These are phyloP conservation scores for Ampelocalamus luodianensis DNA, from an alignment of 176 grass and related monocot genomes.

Conservation along the genomic window DNA sequence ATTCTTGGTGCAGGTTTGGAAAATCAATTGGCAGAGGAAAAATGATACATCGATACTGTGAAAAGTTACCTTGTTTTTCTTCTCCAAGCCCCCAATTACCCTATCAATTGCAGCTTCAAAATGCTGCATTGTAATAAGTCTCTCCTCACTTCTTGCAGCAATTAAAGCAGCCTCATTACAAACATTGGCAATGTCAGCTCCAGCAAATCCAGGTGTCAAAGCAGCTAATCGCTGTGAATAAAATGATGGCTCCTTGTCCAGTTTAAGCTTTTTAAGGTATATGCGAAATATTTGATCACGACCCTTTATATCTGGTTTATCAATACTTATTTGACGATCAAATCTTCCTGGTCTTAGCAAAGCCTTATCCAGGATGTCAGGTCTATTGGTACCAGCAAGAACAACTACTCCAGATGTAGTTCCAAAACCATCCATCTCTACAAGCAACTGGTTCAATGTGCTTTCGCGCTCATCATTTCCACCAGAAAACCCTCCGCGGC, in stretches of 20 bases:
- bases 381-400: conserved; percentile 93
- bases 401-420: conserved; percentile 84
- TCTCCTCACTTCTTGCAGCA: conserved; percentile 70
- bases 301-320: conserved; percentile 91
- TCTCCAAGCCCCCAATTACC: conserved; percentile 90
- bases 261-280: conserved; percentile 90
- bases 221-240: conserved; percentile 96
- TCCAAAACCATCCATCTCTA: conserved; percentile 99
- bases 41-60: not conserved
- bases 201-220: conserved; percentile 91
- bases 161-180: conserved; percentile 93
- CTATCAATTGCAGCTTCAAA: conserved; percentile 93
- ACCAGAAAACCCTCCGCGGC: conserved; percentile 68
- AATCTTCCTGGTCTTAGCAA: conserved; percentile 93
- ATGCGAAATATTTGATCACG: conserved; percentile 91
- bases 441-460: conserved; percentile 89
- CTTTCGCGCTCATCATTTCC: conserved; percentile 80
- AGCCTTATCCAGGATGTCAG: conserved; percentile 93
- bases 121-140: conserved; percentile 73
- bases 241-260: conserved; percentile 80
- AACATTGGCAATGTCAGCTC: conserved; percentile 95
- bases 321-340: conserved; percentile 90
- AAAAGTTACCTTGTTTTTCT: conserved; percentile 88
- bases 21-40: not conserved
- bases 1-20: not conserved